phyloP scores from a whole-genome alignment of 2,329 filamentous ascomycete genomes.

The Mariannaea elegans region DNA sequence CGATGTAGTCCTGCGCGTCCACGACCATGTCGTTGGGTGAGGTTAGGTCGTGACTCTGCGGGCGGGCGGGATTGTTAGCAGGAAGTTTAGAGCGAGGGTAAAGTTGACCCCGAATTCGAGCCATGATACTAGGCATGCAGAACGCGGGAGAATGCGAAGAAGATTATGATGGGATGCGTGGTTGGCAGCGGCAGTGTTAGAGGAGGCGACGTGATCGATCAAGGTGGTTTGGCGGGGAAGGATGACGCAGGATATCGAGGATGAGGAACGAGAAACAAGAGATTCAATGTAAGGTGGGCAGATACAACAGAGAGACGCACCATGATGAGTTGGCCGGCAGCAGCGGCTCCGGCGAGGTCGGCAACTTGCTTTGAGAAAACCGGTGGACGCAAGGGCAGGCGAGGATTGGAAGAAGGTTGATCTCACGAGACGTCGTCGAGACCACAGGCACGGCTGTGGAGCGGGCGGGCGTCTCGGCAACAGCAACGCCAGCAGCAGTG shows the following conservation, averaged over 20 bases:
- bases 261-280: not conserved
- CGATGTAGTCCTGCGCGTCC: constrained; percentile 64
- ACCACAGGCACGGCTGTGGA: constrained; percentile 5
- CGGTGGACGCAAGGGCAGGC: constrained; percentile 1
- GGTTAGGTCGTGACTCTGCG: constrained; percentile 62
- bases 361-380: constrained; percentile 6
- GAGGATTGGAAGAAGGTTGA: constrained; percentile 4
- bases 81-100: constrained; percentile 25
- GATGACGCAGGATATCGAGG: constrained; percentile 30
- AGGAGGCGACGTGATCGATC: constrained; percentile 12
- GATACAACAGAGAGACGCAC: constrained; percentile 27
- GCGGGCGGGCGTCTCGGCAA: constrained; percentile 21
- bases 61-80: constrained; percentile 38
- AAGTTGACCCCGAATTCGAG: constrained; percentile 26
- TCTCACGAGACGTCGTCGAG: constrained; percentile 20
- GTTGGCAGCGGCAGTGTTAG: constrained; percentile 22
- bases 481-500: constrained; percentile 16
- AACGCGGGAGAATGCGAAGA: constrained; percentile 16
- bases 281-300: not conserved
- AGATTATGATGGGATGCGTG: constrained; percentile 26
- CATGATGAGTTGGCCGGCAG: constrained; percentile 33
- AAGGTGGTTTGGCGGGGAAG: constrained; percentile 20
- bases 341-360: constrained; percentile 21
- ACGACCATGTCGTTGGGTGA: constrained; percentile 67
- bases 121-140: constrained; percentile 37